These are phyloP conservation scores for Hexamita inflata DNA, from an alignment of 208 protist genomes.

Conservation along the genomic window DNA sequence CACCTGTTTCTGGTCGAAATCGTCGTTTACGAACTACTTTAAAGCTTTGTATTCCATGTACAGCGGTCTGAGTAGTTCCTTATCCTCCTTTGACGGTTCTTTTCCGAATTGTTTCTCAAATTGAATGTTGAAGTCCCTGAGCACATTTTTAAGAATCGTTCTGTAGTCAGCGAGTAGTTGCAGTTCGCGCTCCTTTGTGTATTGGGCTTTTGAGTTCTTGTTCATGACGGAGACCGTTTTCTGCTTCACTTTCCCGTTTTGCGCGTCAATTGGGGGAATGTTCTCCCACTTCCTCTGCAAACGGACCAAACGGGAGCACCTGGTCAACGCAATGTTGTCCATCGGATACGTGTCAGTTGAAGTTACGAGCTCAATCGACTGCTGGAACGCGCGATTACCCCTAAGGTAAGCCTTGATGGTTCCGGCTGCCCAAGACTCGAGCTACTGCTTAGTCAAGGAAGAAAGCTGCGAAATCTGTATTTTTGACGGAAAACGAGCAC, in stretches of 20 bases:
- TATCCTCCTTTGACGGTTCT: conserved; percentile 1
- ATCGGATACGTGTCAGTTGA: not conserved
- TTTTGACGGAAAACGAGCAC: not conserved
- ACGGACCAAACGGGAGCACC: not conserved
- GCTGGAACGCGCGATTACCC: not conserved
- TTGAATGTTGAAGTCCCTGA: conserved; percentile 4
- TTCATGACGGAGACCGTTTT: not conserved
- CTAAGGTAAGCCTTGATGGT: not conserved
- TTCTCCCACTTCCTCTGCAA: not conserved
- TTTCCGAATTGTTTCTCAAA: conserved; percentile 8
- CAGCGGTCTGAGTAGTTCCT: conserved; percentile 8
- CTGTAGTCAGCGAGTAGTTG: conserved; percentile 1
- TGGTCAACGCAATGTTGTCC: not conserved
- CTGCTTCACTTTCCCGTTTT: not conserved
- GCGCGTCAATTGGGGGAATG: not conserved
- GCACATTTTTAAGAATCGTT: conserved; percentile 3
- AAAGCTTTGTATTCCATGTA: conserved; percentile 26
- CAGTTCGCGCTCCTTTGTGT: not conserved
- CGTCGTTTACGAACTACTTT: conserved; percentile 1
- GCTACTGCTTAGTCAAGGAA: too few relatives aligned
- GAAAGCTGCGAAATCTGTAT: too few relatives aligned
- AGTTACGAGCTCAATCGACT: not conserved
- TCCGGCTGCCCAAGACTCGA: not conserved
- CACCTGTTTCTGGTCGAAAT: not conserved
- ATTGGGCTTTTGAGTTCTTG: not conserved